A percentile compares a stretch with the other conserved stretches of the same genome.
These are phyloP conservation scores for Lasiosphaeria miniovina DNA, from an alignment of 495 filamentous ascomycete species.

Conservation along the genomic window DNA sequence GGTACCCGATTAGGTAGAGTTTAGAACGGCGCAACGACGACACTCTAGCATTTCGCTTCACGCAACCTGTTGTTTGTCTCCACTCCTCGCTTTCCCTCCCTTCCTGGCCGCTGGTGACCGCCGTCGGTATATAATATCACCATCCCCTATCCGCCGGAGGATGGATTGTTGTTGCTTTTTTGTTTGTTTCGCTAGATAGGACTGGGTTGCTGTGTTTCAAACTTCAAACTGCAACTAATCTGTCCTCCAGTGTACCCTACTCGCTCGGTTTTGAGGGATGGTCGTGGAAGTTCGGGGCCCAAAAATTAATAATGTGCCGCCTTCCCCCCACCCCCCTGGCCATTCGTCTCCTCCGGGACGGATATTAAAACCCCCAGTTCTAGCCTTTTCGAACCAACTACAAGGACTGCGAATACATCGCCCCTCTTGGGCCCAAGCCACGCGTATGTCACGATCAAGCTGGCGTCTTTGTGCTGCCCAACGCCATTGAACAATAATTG, in stretches of 20 bases:
- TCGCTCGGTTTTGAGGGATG: no score
- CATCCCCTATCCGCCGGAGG: neutral
- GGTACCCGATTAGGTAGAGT: neutral
- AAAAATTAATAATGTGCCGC: neutral
- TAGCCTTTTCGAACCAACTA: neutral
- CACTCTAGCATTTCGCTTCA: neutral
- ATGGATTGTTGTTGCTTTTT: neutral
- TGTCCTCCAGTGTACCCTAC: no score
- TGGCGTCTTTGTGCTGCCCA: no score
- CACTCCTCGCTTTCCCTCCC: no score
- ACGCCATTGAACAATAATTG: no score
- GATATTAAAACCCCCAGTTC: neutral
- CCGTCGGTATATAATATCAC: no score
- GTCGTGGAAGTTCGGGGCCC: no score
- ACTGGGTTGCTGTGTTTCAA: conserved; percentile 10
- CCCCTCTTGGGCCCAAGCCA: no score
- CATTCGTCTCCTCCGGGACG: neutral
- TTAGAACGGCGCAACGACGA: neutral
- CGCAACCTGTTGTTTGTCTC: neutral
- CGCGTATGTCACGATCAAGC: no score
- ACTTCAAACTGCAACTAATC: conserved; percentile 8
- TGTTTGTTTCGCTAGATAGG: conserved; percentile 1
- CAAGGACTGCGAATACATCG: neutral
- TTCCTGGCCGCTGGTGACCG: no score
- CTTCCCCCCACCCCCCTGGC: no score